Evolutionary conservation across 2,329 filamentous ascomycete genomes (phyloP), one percentile per base, ranked within the genome.

Genomic region (Westerdykella ornata): DNA sequence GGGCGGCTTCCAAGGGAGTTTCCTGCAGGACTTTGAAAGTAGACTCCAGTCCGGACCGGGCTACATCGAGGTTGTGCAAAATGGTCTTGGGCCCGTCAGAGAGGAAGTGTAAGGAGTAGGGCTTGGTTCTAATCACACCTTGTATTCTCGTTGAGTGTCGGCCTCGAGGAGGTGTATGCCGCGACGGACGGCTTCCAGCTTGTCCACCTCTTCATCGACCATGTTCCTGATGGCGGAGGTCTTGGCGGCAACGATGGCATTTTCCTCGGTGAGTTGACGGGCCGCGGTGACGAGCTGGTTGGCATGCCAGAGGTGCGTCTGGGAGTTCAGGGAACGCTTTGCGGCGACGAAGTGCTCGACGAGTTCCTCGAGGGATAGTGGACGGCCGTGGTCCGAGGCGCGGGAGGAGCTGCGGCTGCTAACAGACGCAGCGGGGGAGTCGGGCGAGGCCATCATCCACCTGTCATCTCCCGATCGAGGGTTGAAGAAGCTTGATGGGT

Each of bases 271-370:
- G 26, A 86, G 78, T 22, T 75, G 71, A 26, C 88, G 82, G 4
- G 88, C 87, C 12, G 78, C 73, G 15, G 80, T 87, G 34, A 92
- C 84, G 42, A 96, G 81, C 57, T 94, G 85, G 60, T 92, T 89
- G 50, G 88, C 89, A 45, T 86, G 85, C 61, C 86, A 82, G 38
- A 96, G 87, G 45, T 85, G 81, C 32, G 75, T 80, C 63, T 94
- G 88, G 9, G 88, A 88, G 13, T 85, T 85, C 4, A 97, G 76
- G 1, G 89, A 89, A 34, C 87, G 81, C 63, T 96, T 96, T 7
- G 90, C 85, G 20, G 84, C 82, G 31, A 96, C 80, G 28, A 96
- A 82, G 67, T 94, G 82, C 39, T 81, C 78, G 42, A 96, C 85
- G 33, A 97, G 80, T 17, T 80, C 81, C 54, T 94, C 87, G 57